These are phyloP conservation scores for Aspergillus novofumigatus DNA, from an alignment of 2,329 filamentous ascomycete genomes.

Conservation along the genomic window DNA sequence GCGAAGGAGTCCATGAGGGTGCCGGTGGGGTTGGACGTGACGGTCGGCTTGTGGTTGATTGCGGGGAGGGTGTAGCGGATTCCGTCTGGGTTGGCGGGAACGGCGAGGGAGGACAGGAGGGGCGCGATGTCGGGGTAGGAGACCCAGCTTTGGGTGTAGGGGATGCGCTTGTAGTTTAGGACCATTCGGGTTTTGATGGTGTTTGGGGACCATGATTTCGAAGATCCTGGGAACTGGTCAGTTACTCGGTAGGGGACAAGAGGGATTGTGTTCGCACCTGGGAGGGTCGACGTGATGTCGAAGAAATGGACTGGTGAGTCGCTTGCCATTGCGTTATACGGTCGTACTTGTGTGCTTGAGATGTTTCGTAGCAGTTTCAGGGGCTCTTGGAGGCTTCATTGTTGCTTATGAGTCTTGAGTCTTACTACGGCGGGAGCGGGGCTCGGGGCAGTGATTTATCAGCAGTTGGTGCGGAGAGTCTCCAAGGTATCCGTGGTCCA, in stretches of 20 bases:
- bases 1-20: slow-evolving; percentile 33
- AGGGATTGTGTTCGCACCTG: slow-evolving; percentile 14
- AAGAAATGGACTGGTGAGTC: slow-evolving; percentile 31
- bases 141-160: slow-evolving; percentile 24
- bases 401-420: too few species aligned
- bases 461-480: neutral
- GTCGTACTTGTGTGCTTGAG: neutral
- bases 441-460: neutral
- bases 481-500: neutral
- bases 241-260: neutral
- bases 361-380: neutral
- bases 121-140: slow-evolving; percentile 28
- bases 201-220: slow-evolving; percentile 29
- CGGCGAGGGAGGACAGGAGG: slow-evolving; percentile 19
- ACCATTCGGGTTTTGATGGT: slow-evolving; percentile 22
- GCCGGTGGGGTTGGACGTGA: slow-evolving; percentile 20
- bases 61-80: slow-evolving; percentile 31
- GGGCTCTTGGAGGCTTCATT: too few species aligned
- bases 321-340: slow-evolving; percentile 13
- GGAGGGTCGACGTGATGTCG: slow-evolving; percentile 27
- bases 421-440: neutral
- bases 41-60: slow-evolving; percentile 25
- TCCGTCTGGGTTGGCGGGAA: slow-evolving; percentile 16
- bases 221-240: slow-evolving; percentile 15
- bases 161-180: slow-evolving; percentile 25